A percentile compares a stretch with the other conserved stretches of the same genome.
These are phyloP conservation scores for Alternaria brassicicola DNA, from an alignment of 2,329 filamentous ascomycete genomes.

Conservation along the genomic window DNA sequence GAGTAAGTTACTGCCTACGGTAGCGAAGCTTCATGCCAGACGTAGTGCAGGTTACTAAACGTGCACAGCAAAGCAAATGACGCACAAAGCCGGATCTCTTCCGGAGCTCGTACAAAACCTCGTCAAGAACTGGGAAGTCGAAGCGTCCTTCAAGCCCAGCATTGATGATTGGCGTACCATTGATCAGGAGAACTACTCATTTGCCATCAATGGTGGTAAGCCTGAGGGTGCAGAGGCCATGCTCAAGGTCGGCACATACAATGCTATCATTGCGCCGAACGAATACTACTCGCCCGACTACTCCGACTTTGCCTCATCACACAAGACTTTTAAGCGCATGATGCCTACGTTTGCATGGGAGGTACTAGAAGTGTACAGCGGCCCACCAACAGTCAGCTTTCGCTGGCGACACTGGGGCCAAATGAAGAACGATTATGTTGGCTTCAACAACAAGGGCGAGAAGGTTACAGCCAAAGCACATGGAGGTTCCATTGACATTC, in stretches of 20 bases:
- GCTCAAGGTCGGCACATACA: constrained; percentile 72
- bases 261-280: constrained; percentile 68
- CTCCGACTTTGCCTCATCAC: constrained; percentile 67
- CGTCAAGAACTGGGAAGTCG: constrained; percentile 76
- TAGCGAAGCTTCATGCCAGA: background rate
- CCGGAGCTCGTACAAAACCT: constrained; percentile 69
- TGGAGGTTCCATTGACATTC: constrained; percentile 66
- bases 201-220: constrained; percentile 67
- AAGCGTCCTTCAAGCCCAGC: constrained; percentile 69
- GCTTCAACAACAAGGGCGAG: constrained; percentile 66
- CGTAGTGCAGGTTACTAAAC: background rate
- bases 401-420: constrained; percentile 72
- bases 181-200: constrained; percentile 64
- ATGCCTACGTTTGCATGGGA: constrained; percentile 77
- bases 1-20: constrained; percentile 52
- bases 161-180: constrained; percentile 70
- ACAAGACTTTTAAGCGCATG: constrained; percentile 75
- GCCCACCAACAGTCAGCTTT: constrained; percentile 66
- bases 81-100: constrained; percentile 63
- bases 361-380: constrained; percentile 70
- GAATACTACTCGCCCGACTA: constrained; percentile 68
- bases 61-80: constrained; percentile 61
- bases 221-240: constrained; percentile 66
- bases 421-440: constrained; percentile 71
- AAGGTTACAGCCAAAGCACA: constrained; percentile 68